Percentiles rank a stretch among this genome's conserved stretches.
These are phyloP conservation scores for Chernovozyma aurita DNA, from an alignment of 1,139 yeast species.

Conservation along the genomic window DNA sequence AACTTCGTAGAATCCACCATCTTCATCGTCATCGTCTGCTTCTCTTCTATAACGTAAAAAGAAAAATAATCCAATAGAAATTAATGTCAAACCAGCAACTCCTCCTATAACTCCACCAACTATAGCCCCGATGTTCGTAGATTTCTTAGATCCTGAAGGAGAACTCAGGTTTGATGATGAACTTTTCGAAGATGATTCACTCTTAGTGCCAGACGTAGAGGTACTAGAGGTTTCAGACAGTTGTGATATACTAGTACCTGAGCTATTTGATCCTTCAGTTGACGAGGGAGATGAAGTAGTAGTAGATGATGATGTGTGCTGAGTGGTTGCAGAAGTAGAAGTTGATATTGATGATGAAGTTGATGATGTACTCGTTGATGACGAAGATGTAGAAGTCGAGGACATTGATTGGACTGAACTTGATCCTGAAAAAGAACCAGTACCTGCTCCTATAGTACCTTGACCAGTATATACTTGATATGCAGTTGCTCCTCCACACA, in stretches of 20 bases:
- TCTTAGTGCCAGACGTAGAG: slow-evolving; percentile 8
- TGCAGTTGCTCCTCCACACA: slow-evolving; percentile 53
- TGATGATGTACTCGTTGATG: slow-evolving; percentile 7
- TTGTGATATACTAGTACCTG: slow-evolving; percentile 1
- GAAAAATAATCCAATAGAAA: slow-evolving; percentile 45
- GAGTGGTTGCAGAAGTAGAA: slow-evolving; percentile 8
- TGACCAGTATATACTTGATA: slow-evolving; percentile 37
- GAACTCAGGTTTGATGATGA: slow-evolving; percentile 4
- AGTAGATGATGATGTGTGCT: too few relatives aligned
- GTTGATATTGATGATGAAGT: slow-evolving; percentile 8
- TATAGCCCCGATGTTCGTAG: slow-evolving; percentile 47
- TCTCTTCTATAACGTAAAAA: slow-evolving; percentile 41
- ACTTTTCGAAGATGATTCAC: slow-evolving; percentile 11
- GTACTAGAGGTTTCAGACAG: slow-evolving; percentile 6
- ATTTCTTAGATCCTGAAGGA: slow-evolving; percentile 9
- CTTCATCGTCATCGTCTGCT: slow-evolving; percentile 40
- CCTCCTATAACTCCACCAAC: slow-evolving; percentile 72
- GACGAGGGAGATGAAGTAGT: slow-evolving; percentile 11
- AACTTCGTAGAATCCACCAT: slow-evolving; percentile 39
- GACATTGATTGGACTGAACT: slow-evolving; percentile 4
- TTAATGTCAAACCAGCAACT: slow-evolving; percentile 41
- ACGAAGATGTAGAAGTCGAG: slow-evolving; percentile 6
- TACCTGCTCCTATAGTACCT: slow-evolving; percentile 18
- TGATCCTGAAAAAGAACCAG: slow-evolving; percentile 7
- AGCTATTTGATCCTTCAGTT: slow-evolving; percentile 4